Evolutionary conservation across 1,284 basidiomycete genomes (phyloP).

Genomic region (Testicularia cyperi): DNA sequence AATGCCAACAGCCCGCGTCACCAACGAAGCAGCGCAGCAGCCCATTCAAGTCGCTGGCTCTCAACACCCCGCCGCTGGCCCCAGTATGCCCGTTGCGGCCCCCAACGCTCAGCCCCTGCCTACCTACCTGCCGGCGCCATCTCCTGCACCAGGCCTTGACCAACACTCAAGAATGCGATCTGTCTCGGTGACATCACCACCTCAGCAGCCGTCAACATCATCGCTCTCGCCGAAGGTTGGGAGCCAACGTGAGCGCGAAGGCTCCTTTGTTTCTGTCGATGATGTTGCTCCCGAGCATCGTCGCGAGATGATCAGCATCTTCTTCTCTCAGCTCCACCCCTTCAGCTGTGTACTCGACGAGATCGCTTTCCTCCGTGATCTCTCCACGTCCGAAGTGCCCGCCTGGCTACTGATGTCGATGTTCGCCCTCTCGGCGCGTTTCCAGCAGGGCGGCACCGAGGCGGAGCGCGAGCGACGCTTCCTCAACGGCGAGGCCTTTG

Average conservation of each 20-base stretch:
- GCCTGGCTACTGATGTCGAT: constrained; percentile 62
- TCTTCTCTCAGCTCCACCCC: constrained; percentile 61
- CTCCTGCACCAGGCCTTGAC: background rate
- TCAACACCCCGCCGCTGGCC: constrained; percentile 5
- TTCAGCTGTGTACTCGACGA: constrained; percentile 62
- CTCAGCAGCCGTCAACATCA: constrained; percentile 3
- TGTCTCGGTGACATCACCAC: background rate
- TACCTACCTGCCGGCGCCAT: background rate
- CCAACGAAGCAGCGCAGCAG: constrained; percentile 13
- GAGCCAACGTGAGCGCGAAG: constrained; percentile 7
- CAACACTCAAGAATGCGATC: background rate
- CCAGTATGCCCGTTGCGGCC: background rate
- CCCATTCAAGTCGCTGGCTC: background rate
- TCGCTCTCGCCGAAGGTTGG: constrained; percentile 1
- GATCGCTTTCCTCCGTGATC: constrained; percentile 62
- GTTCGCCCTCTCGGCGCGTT: constrained; percentile 61
- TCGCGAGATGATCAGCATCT: constrained; percentile 50
- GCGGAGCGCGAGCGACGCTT: constrained; percentile 26
- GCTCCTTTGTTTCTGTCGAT: constrained; percentile 22
- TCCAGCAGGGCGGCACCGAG: constrained; percentile 50
- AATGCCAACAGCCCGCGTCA: constrained; percentile 33
- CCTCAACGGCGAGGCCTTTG: constrained; percentile 35
- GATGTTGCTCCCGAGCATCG: constrained; percentile 31
- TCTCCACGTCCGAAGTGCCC: constrained; percentile 61
- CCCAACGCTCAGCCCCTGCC: background rate